Conservation (phyloP, 768 basidiomycete species). For the Russula sp. region DNA sequence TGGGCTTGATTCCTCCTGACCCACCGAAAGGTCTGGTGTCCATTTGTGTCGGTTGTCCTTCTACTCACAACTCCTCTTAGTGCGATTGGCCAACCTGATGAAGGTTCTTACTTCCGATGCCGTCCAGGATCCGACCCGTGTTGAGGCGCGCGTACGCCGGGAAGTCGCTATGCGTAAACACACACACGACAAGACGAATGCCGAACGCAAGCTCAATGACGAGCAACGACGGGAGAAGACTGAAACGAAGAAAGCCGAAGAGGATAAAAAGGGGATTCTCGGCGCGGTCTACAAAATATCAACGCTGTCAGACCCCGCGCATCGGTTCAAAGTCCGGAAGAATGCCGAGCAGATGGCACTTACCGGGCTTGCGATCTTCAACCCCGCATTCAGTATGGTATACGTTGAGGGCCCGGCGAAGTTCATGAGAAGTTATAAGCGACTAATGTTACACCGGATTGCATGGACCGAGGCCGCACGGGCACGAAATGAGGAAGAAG, state of each 20-base stretch:
- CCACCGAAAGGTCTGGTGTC: slow-evolving; percentile 78
- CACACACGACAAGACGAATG: slow-evolving; percentile 90
- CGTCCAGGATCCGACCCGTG: slow-evolving; percentile 94
- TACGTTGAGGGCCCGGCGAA: slow-evolving; percentile 91
- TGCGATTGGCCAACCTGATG: slow-evolving; percentile 94
- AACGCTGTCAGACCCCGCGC: slow-evolving; percentile 84
- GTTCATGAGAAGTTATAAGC: slow-evolving; percentile 82
- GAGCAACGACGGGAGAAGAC: slow-evolving; percentile 86
- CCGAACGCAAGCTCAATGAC: slow-evolving; percentile 85
- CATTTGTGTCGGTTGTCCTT: not conserved
- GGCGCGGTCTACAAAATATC: slow-evolving; percentile 92
- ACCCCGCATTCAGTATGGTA: slow-evolving; percentile 84
- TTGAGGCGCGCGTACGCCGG: slow-evolving; percentile 90
- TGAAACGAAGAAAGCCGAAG: slow-evolving; percentile 80
- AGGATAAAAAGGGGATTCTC: slow-evolving; percentile 79
- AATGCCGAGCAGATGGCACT: slow-evolving; percentile 91
- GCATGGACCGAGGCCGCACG: slow-evolving; percentile 92
- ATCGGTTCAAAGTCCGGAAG: slow-evolving; percentile 94
- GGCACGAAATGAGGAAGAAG: slow-evolving; percentile 69
- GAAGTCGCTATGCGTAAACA: slow-evolving; percentile 91
- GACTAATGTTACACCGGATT: slow-evolving; percentile 82
- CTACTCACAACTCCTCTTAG: slow-evolving; percentile 41
- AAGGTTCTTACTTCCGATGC: slow-evolving; percentile 96
- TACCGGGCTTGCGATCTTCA: slow-evolving; percentile 87
- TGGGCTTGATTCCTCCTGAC: slow-evolving; percentile 95